phyloP scores from a whole-genome alignment of 768 basidiomycete genomes.

The Chalciporus piperatus region DNA sequence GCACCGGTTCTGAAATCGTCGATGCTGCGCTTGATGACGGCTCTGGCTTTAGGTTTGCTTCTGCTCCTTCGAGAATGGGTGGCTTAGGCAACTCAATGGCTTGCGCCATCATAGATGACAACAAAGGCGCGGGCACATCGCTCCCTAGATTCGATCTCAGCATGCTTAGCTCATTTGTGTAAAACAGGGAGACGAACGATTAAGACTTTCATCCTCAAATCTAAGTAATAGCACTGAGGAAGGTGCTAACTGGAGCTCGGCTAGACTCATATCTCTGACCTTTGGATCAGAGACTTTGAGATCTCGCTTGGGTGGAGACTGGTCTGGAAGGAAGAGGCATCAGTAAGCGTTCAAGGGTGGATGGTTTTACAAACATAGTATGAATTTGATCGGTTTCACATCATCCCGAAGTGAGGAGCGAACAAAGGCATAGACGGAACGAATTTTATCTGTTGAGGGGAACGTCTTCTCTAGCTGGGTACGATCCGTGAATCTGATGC shows the following conservation, averaged over 20 bases:
- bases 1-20: slow-evolving; percentile 25
- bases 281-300: slow-evolving; percentile 76
- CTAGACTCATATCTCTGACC: slow-evolving; percentile 64
- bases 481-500: slow-evolving; percentile 77
- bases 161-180: neutral
- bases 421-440: slow-evolving; percentile 83
- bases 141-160: slow-evolving; percentile 42
- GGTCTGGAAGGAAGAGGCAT: slow-evolving; percentile 46
- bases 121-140: slow-evolving; percentile 61
- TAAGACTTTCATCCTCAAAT: slow-evolving; percentile 70
- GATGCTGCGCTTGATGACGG: slow-evolving; percentile 9
- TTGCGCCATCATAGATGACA: slow-evolving; percentile 49
- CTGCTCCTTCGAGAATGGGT: slow-evolving; percentile 32
- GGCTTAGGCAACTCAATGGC: slow-evolving; percentile 70
- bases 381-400: slow-evolving; percentile 74
- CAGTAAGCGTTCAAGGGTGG: neutral
- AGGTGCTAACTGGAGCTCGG: slow-evolving; percentile 73
- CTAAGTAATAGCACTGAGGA: slow-evolving; percentile 74
- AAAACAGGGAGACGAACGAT: slow-evolving; percentile 44
- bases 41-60: slow-evolving; percentile 5
- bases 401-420: slow-evolving; percentile 68
- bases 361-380: slow-evolving; percentile 62
- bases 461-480: slow-evolving; percentile 79
- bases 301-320: slow-evolving; percentile 79
- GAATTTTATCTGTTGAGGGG: slow-evolving; percentile 75